phyloP scores from a whole-genome alignment of 1,284 basidiomycete genomes.

The Ustilago crameri region DNA sequence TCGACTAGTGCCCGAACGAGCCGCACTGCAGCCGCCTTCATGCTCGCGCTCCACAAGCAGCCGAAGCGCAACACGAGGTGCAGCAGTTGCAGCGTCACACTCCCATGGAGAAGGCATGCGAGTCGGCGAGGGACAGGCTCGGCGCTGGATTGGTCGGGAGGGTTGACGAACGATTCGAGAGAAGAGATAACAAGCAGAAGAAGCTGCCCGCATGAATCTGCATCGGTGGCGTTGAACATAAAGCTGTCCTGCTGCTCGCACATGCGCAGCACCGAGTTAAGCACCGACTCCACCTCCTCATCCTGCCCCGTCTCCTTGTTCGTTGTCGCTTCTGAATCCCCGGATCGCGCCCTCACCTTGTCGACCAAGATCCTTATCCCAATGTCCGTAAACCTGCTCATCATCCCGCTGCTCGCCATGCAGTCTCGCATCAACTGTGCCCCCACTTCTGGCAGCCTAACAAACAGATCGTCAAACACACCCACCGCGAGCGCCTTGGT shows the following conservation, averaged over 20 bases:
- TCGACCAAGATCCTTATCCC: slow-evolving; percentile 40
- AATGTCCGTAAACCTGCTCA: slow-evolving; percentile 38
- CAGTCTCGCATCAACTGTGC: slow-evolving; percentile 42
- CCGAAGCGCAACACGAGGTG: slow-evolving; percentile 37
- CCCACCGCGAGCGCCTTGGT: slow-evolving; percentile 36
- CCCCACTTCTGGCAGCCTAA: slow-evolving; percentile 29
- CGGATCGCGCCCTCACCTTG: slow-evolving; percentile 15
- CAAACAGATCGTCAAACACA: slow-evolving; percentile 43
- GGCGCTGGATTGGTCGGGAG: neutral
- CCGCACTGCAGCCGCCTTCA: slow-evolving; percentile 17
- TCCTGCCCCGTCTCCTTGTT: neutral
- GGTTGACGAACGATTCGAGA: slow-evolving; percentile 10
- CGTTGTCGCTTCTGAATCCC: neutral
- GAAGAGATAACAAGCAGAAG: slow-evolving; percentile 21
- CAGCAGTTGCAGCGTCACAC: slow-evolving; percentile 24
- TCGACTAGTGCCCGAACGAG: slow-evolving; percentile 28
- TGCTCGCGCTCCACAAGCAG: slow-evolving; percentile 34
- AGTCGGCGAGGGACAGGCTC: neutral
- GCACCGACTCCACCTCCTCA: slow-evolving; percentile 15
- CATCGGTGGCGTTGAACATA: slow-evolving; percentile 41
- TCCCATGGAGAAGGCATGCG: slow-evolving; percentile 1
- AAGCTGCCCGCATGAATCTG: slow-evolving; percentile 33
- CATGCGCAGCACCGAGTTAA: slow-evolving; percentile 34
- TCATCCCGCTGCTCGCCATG: slow-evolving; percentile 29
- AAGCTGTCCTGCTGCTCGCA: slow-evolving; percentile 42